Evolutionary conservation across 371 early-diverging fungal species (phyloP), one percentile per base, ranked within the genome.

Genomic region (Mucor piriformis): DNA sequence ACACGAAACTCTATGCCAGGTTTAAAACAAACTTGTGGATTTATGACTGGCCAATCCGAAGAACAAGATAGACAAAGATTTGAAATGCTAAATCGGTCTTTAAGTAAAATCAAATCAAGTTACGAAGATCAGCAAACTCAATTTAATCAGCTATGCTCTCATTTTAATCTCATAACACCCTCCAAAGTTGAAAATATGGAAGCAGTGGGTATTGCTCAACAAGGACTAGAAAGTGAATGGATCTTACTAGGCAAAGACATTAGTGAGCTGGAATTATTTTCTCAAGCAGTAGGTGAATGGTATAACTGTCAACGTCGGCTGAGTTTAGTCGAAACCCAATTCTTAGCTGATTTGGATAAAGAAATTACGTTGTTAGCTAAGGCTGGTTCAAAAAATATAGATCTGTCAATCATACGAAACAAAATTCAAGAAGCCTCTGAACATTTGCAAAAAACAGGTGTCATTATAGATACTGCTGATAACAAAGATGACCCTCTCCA

Each of bases 41-140:
- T 79, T 35, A 76, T 79, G 56, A 79, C 74, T 0, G 79, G 79
- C 3, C 69, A 73, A 47, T 73, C 74, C 11, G 67, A 73, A 50
- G 67, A 73, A 18, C 76, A 79, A 32, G 79, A 79, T 43, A 57
- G 64, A 2, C 57, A 64, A 4, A 58, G 74, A 0, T 66, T 64
- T 42, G 64, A 70, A 1, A 62, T 48, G 42, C 48, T 79, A 1
- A 34, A 62, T 8, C 54, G 59, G 1, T 53, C 66, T 0, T 29
- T 70, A 6, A 35, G 12, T 6, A 38, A 51, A 13, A 54, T 77
- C 35, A 40, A 38, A 6, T 7, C 47, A 24, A 25, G 59, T 1
- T 69, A 57, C 24, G 38, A 54, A 23, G 60, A 50, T 2, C 70
- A 64, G 10, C 53, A 66, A n/a, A 23, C 27, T 0, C 66, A 70